A percentile compares a stretch with the other conserved stretches of the same genome.
phyloP scores from a whole-genome alignment of 164 flowering plant genomes.

The Taxillus chinensis region DNA sequence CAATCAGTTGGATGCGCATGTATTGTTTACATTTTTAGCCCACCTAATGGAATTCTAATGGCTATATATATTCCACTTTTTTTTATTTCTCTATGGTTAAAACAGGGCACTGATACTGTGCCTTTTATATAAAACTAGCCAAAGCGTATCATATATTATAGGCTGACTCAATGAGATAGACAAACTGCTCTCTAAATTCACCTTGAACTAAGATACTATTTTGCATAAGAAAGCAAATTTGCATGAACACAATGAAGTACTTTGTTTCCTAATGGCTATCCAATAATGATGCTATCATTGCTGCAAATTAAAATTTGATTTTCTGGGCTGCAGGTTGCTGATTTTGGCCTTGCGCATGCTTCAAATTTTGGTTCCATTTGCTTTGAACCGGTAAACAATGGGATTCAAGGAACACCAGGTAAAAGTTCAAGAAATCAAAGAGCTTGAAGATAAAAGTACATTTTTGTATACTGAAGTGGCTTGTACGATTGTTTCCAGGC shows the following conservation, averaged over 20 bases:
- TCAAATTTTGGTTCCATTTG: constrained; percentile 72
- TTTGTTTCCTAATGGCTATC: no score
- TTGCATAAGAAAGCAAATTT: no score
- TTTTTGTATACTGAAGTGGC: not conserved
- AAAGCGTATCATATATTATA: no score
- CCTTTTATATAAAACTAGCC: no score
- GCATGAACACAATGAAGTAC: no score
- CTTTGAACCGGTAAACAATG: constrained; percentile 91
- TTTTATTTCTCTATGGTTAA: no score
- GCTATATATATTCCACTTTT: no score
- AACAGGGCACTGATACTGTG: no score
- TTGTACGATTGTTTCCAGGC: constrained; percentile 37
- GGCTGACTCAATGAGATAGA: no score
- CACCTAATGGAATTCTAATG: no score
- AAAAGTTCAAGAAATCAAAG: constrained; percentile 6
- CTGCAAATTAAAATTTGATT: not conserved
- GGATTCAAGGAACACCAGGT: constrained; percentile 97
- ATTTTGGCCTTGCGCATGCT: constrained; percentile 93
- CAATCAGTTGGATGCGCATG: not conserved
- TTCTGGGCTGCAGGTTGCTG: constrained; percentile 59
- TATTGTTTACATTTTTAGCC: not conserved
- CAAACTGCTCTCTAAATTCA: no score
- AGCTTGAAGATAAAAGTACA: not conserved
- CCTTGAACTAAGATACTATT: no score
- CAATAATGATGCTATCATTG: not conserved